Conservation (phyloP, 2,329 filamentous ascomycete species). For the Rhynchosporium agropyri region DNA sequence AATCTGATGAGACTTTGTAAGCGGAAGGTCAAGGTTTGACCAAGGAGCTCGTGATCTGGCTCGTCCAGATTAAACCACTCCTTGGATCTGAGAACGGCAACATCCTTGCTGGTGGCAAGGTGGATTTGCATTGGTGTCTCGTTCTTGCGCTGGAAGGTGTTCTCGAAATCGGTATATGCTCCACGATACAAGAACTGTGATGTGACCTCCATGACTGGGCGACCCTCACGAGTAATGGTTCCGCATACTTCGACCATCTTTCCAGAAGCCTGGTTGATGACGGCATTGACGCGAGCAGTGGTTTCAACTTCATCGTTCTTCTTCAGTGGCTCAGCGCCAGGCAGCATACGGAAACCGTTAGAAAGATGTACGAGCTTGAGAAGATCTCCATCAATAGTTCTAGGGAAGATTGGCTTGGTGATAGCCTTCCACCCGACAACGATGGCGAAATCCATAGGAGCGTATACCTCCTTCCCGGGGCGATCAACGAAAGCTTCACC, state of each 20-base stretch:
- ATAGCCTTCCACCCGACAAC: constrained; percentile 99
- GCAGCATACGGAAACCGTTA: constrained; percentile 97
- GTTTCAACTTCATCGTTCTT: constrained; percentile 93
- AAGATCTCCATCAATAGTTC: constrained; percentile 92
- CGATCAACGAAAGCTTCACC: constrained; percentile 96
- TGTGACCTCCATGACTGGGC: constrained; percentile 96
- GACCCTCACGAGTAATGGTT: constrained; percentile 81
- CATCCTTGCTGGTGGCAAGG: constrained; percentile 83
- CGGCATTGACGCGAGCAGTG: constrained; percentile 93
- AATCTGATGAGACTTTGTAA: constrained; percentile 88
- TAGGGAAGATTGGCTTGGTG: constrained; percentile 98
- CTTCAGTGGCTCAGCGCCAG: constrained; percentile 90
- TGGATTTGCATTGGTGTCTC: constrained; percentile 95
- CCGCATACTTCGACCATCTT: constrained; percentile 99
- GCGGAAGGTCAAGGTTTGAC: constrained; percentile 94
- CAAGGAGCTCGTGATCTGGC: constrained; percentile 81
- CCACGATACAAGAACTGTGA: constrained; percentile 98
- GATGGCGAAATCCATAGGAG: constrained; percentile 98
- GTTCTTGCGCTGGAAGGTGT: constrained; percentile 97
- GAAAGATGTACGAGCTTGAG: constrained; percentile 96
- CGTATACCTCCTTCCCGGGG: constrained; percentile 89
- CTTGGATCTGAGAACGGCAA: constrained; percentile 93
- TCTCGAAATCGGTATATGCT: constrained; percentile 89
- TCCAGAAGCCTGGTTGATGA: constrained; percentile 96
- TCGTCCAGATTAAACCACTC: constrained; percentile 95